Conservation (phyloP, 2,329 filamentous ascomycete species). For the Pseudophaeomoniella oleicola region DNA sequence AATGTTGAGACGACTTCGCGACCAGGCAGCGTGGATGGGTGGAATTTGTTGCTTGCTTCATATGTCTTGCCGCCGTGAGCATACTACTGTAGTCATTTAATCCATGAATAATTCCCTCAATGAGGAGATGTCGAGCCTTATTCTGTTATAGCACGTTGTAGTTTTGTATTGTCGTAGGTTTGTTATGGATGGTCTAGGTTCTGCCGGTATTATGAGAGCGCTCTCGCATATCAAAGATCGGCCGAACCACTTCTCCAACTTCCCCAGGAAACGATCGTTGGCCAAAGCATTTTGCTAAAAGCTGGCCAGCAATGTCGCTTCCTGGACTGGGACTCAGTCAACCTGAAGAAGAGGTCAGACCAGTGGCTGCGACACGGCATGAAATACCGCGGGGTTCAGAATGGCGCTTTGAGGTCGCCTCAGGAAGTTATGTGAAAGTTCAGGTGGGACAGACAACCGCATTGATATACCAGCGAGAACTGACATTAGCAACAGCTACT, state of each 20-base stretch:
- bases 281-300: constrained; percentile 60
- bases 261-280: no score
- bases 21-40: no score
- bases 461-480: not conserved
- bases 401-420: constrained; percentile 64
- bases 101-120: no score
- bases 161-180: no score
- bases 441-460: constrained; percentile 25
- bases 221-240: no score
- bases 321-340: constrained; percentile 58
- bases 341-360: constrained; percentile 34
- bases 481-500: constrained; percentile 41
- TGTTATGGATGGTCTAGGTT: no score
- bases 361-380: constrained; percentile 26
- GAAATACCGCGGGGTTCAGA: constrained; percentile 52
- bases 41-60: no score
- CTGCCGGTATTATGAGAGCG: no score
- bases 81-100: no score
- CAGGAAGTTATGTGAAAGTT: constrained; percentile 35
- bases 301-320: constrained; percentile 46
- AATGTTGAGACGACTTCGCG: not conserved
- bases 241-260: constrained; percentile 61
- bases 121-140: no score
- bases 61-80: no score
- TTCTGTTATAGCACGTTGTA: no score